Base-by-base conservation (phyloP, 225 moss, liverwort and hornwort genomes). In the Antitrichia curtipendula region DNA sequence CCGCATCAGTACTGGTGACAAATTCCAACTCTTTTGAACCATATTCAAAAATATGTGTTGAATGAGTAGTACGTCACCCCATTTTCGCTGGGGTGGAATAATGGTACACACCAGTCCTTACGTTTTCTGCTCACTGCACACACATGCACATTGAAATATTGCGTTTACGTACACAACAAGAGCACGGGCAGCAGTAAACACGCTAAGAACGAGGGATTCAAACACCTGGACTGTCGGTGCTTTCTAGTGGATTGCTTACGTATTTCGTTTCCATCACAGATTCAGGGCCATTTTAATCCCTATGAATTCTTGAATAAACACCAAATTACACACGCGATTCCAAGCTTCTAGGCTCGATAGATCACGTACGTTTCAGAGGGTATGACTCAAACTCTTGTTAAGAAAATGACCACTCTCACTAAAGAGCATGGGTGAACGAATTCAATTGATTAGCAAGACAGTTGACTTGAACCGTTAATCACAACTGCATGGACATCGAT, bases 1-100 rank as follows among this genome's bases (percentile, higher is more conserved):
- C 66, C 85, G 87, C 91, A 92, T 89, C 88, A 91, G 49, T 53
- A 53, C 77, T 61, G 71, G 71, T 31, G 71, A 78, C 82, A 88
- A 83, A 57, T 58, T 86, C 75, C 75, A 43, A 82, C 86, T 59
- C 58, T 5, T 75, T 68, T 86, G 49, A 77, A 73, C 59, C 84
- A 59, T 69, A 69, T 77, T 86, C 4, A 16, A 86, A 69, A 77
- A 77, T 60, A 36, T 52, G 49, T 58, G 58, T 49, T 38, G 49
- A 63, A 75, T 53, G 25, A 53, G 53, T 53, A 8, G 70, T 50
- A 50, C 50, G 50, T 78, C 83, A 83, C 89, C 86, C 86, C 89
- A 87, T 83, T 61, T 84, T 54, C 53, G 34, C 60, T 28, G 18
- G 43, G 36, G 68, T 29, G 43, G 28, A 77, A 59, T 59, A 77